A percentile compares a stretch with the other conserved stretches of the same genome.
phyloP scores from a whole-genome alignment of 208 protist genomes.

The Leishmania arabica region DNA sequence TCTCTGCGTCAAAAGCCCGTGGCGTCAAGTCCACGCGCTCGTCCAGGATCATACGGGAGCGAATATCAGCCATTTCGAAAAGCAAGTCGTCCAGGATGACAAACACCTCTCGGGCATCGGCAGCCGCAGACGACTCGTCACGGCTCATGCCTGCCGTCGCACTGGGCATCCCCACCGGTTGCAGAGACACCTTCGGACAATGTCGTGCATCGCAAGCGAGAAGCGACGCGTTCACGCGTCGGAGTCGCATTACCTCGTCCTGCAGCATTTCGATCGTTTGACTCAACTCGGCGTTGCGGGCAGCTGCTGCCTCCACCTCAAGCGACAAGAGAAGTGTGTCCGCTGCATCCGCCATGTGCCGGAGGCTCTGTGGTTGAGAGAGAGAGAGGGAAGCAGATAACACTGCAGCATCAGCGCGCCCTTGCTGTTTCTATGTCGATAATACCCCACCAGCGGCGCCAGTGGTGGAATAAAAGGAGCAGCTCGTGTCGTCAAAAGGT shows the following conservation, averaged over 20 bases:
- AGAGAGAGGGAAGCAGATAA: not conserved
- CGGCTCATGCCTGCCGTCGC: not conserved
- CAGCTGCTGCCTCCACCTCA: slow-evolving; percentile 75
- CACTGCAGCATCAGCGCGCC: not conserved
- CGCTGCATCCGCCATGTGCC: slow-evolving; percentile 21
- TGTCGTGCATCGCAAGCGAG: not conserved
- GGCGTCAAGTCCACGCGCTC: slow-evolving; percentile 17
- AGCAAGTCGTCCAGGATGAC: slow-evolving; percentile 29
- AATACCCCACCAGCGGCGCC: not conserved
- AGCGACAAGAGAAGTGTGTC: slow-evolving; percentile 57
- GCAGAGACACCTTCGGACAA: not conserved
- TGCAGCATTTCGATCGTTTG: slow-evolving; percentile 41
- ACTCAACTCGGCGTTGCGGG: slow-evolving; percentile 69
- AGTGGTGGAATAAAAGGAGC: not conserved
- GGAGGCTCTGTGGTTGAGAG: too few species aligned
- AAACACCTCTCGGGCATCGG: slow-evolving; percentile 22
- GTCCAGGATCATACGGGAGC: slow-evolving; percentile 9
- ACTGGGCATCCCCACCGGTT: not conserved
- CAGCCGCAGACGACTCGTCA: not conserved
- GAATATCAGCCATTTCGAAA: slow-evolving; percentile 37
- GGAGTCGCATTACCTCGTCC: slow-evolving; percentile 23
- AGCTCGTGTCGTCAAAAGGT: too few species aligned
- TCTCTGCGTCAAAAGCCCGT: slow-evolving; percentile 5
- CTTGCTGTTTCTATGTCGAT: not conserved
- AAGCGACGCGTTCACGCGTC: not conserved